Evolutionary conservation across 768 basidiomycete genomes (phyloP), one percentile per base, ranked within the genome.

Genomic region (Termitomyces sp.): DNA sequence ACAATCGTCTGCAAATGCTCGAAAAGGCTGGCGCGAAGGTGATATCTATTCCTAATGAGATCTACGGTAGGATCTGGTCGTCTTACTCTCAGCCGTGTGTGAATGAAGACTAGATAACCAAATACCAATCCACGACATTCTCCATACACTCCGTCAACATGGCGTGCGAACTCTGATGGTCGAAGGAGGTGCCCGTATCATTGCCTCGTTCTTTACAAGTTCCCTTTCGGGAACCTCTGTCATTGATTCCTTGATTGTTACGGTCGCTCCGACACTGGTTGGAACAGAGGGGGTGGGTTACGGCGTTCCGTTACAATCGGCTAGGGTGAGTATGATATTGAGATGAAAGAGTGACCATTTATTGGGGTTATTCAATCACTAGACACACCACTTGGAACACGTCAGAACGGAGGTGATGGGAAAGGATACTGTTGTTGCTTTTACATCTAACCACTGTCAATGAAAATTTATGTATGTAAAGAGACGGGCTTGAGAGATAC

Each of bases 181-280:
- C 6, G 97, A 99, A 73, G 97, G 97, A 50, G 97, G 97, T 15
- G 89, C 92, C 9, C 71, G 73, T 9, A 77, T 99, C 58, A 93
- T 99, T 53, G 74, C 78, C 6, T 84, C 89, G 1, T 91, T 93
- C 71, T 70, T 94, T 13, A 52, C 58, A 7, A 54, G 56, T 18
- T 54, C 60, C 33, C 11, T 52, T 16, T 54, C 56, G 12, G 68
- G 43, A 38, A 59, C 66, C 23, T 63, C 66, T 27, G 56, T 81
- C 12, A 76, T 96, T 5, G 90, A 98, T 67, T 76, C 78, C 12
- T 63, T 97, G 18, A 80, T 98, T 42, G 73, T 98, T 42, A 98
- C 97, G 3, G 80, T 92, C 18, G 90, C 95, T 1, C 97, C 97
- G 0, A 78, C 76, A n/a, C 68, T 94, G 15, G 86, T 98, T 5